Percentiles rank a stretch among this genome's conserved stretches.
phyloP scores from a whole-genome alignment of 352 stramenopile genomes.

The Globisporangium canariense region DNA sequence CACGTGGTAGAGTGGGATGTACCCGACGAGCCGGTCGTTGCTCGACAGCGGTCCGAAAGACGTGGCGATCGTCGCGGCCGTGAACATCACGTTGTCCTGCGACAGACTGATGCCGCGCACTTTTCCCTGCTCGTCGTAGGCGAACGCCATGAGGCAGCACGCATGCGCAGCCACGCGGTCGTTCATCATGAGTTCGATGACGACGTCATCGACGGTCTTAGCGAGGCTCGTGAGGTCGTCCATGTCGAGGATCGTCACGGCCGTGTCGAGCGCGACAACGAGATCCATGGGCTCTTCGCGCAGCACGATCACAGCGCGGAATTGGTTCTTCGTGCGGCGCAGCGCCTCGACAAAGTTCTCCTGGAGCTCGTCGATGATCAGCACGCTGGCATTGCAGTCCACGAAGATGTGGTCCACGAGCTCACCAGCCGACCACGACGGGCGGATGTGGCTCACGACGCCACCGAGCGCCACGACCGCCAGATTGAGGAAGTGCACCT shows the following conservation, averaged over 20 bases:
- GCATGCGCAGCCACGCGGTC: constrained; percentile 33
- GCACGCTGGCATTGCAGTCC: constrained; percentile 40
- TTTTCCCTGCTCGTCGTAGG: constrained; percentile 46
- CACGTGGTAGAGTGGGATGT: constrained; percentile 68
- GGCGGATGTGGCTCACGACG: constrained; percentile 53
- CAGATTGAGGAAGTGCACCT: constrained; percentile 60
- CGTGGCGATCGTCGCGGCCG: constrained; percentile 51
- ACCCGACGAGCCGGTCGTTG: constrained; percentile 55
- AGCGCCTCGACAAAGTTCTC: constrained; percentile 42
- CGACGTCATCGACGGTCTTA: constrained; percentile 21
- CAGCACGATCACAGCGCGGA: constrained; percentile 54
- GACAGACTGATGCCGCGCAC: constrained; percentile 57
- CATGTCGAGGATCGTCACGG: constrained; percentile 44
- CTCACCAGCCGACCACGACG: constrained; percentile 48
- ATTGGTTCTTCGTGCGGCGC: constrained; percentile 19
- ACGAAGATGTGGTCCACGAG: constrained; percentile 53
- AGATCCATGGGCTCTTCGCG: constrained; percentile 25
- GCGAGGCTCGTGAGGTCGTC: constrained; percentile 38
- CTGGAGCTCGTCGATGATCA: constrained; percentile 57
- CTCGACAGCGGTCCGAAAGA: constrained; percentile 52
- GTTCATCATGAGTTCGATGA: constrained; percentile 28
- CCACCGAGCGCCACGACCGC: constrained; percentile 52
- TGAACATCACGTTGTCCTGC: constrained; percentile 87
- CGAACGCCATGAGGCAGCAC: constrained; percentile 58
- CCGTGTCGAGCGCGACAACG: constrained; percentile 23